Conservation (phyloP, 2,329 filamentous ascomycete genomes). For the Zalaria obscura region DNA sequence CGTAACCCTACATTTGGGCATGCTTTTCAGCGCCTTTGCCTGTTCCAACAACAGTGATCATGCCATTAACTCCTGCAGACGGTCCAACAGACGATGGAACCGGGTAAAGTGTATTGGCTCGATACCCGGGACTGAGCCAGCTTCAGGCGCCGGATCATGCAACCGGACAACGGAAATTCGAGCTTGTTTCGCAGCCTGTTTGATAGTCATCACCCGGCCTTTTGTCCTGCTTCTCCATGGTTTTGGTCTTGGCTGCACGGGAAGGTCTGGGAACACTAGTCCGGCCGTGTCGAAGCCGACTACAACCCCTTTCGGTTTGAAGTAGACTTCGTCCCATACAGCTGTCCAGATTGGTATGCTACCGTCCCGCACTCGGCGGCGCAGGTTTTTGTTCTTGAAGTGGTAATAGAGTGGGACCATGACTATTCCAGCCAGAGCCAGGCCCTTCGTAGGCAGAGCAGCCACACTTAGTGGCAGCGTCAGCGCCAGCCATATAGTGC, state of each 20-base stretch:
- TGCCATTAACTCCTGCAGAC: not conserved
- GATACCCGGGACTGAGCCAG: slow-evolving; percentile 1
- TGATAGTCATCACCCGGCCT: not conserved
- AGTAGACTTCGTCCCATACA: slow-evolving; percentile 3
- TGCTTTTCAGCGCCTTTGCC: not conserved
- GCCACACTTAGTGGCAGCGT: not conserved
- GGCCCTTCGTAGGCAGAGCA: slow-evolving; percentile 1
- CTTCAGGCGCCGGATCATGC: not conserved
- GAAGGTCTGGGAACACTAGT: not conserved
- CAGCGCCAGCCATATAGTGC: not conserved
- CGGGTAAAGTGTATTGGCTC: slow-evolving; percentile 1
- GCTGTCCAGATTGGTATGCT: slow-evolving; percentile 3
- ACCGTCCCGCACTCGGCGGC: slow-evolving; percentile 1
- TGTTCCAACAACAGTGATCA: not conserved
- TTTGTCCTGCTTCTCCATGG: not conserved
- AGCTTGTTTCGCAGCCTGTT: slow-evolving; percentile 1
- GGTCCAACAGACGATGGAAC: not conserved
- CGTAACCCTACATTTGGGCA: not conserved
- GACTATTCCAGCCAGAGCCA: not conserved
- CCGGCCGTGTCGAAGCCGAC: slow-evolving; percentile 4
- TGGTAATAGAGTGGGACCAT: not conserved
- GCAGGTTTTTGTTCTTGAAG: slow-evolving; percentile 1
- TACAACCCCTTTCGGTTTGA: slow-evolving; percentile 3
- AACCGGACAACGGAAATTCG: slow-evolving; percentile 2
- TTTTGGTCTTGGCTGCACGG: slow-evolving; percentile 3